These are phyloP conservation scores for Microdochium nivale DNA, from an alignment of 2,329 filamentous ascomycete genomes.

Conservation along the genomic window DNA sequence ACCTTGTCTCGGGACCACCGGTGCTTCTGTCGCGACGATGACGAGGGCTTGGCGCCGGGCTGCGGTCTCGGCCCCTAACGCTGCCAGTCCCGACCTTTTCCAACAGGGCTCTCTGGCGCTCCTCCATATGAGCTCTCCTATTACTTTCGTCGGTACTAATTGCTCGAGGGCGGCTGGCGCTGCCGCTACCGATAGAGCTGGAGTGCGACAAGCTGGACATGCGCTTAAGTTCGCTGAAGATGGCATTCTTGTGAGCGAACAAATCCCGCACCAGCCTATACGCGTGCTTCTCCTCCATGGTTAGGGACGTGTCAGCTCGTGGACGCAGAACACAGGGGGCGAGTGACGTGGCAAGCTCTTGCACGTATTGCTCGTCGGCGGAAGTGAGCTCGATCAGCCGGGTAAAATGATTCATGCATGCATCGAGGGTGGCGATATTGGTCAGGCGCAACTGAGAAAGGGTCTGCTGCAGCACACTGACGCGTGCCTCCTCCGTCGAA, in stretches of 20 bases:
- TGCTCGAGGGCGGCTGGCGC: conserved; percentile 61
- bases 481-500: conserved; percentile 65
- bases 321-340: conserved; percentile 85
- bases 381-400: conserved; percentile 94
- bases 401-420: conserved; percentile 96
- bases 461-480: conserved; percentile 90
- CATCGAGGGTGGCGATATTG: conserved; percentile 98
- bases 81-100: conserved; percentile 49
- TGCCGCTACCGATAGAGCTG: conserved; percentile 39
- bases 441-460: conserved; percentile 89
- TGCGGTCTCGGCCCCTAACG: conserved; percentile 62
- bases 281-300: conserved; percentile 90
- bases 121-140: conserved; percentile 87
- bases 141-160: conserved; percentile 95
- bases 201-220: conserved; percentile 63
- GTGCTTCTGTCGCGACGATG: conserved; percentile 78
- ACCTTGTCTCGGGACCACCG: conserved; percentile 65
- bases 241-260: conserved; percentile 86
- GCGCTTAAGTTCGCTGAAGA: conserved; percentile 94
- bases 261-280: conserved; percentile 87
- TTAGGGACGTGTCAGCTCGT: conserved; percentile 78
- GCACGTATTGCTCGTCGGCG: conserved; percentile 79
- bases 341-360: conserved; percentile 63
- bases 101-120: conserved; percentile 75
- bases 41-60: conserved; percentile 55